These are phyloP conservation scores for Phytophthora pini DNA, from an alignment of 352 stramenopile genomes.

Conservation along the genomic window DNA sequence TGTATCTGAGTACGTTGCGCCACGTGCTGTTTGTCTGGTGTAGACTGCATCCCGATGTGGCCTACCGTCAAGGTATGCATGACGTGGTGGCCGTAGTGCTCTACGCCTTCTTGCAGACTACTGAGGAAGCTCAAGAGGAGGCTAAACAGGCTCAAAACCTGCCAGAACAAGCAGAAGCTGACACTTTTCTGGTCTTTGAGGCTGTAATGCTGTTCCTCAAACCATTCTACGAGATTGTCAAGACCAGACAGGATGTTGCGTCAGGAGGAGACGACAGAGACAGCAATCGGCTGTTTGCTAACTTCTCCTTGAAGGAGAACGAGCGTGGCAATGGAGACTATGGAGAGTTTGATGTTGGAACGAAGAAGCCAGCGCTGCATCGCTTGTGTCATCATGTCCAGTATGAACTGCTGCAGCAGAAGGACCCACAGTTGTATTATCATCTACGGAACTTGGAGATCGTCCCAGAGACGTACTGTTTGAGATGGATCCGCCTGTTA, in stretches of 20 bases:
- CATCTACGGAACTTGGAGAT: conserved; percentile 85
- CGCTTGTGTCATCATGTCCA: conserved; percentile 75
- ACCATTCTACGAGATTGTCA: conserved; percentile 77
- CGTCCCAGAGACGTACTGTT: conserved; percentile 80
- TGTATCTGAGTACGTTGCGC: conserved; percentile 65
- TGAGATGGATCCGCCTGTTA: conserved; percentile 81
- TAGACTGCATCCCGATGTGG: conserved; percentile 77
- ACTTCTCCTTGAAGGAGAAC: conserved; percentile 27
- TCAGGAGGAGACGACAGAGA: background rate
- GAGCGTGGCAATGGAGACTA: conserved; percentile 35
- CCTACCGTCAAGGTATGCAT: conserved; percentile 89
- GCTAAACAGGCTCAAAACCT: conserved; percentile 24
- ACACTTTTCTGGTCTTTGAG: conserved; percentile 81
- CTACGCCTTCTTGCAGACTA: conserved; percentile 59
- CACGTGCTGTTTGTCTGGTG: conserved; percentile 88
- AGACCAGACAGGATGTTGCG: conserved; percentile 29
- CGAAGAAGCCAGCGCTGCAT: conserved; percentile 56
- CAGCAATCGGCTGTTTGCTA: conserved; percentile 26
- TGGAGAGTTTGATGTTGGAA: conserved; percentile 17
- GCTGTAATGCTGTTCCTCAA: conserved; percentile 82
- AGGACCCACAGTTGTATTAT: conserved; percentile 83
- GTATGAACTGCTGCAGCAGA: conserved; percentile 79
- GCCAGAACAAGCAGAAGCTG: conserved; percentile 55
- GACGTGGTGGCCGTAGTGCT: conserved; percentile 83
- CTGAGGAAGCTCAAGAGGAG: conserved; percentile 20